Percentiles rank a stretch among this genome's conserved stretches.
Evolutionary conservation across 192 early-diverging fungal species (phyloP).

Genomic region (Globomyces pollinis-pini): DNA sequence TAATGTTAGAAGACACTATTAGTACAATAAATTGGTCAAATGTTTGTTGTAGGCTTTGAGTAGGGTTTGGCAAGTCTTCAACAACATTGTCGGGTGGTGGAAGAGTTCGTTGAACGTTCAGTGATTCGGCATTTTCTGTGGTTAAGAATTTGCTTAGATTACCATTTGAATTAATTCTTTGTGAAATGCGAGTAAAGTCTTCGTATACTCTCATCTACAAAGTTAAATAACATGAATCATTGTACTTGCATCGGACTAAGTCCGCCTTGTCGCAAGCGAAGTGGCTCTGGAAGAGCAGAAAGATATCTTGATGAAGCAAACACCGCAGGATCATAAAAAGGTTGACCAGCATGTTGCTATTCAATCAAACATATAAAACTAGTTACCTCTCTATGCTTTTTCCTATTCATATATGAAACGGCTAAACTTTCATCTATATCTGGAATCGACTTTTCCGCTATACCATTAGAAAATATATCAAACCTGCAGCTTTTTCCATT

Average conservation of each 20-base stretch:
- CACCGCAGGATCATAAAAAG: conserved; percentile 80
- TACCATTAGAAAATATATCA: too few species aligned
- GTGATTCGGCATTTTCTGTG: too few species aligned
- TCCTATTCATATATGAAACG: conserved; percentile 59
- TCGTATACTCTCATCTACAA: conserved; percentile 38
- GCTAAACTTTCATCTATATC: conserved; percentile 85
- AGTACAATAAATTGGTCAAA: too few species aligned
- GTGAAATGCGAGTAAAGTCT: conserved; percentile 30
- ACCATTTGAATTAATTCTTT: too few species aligned
- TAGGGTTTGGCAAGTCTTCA: conserved; percentile 43
- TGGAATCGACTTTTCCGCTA: conserved; percentile 89
- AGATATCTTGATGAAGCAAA: conserved; percentile 76
- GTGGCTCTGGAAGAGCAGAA: conserved; percentile 74
- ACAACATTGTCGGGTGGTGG: conserved; percentile 35
- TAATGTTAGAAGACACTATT: too few species aligned
- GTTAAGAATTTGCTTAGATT: too few species aligned
- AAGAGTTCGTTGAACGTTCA: too few species aligned
- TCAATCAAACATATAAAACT: too few species aligned
- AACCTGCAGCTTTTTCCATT: conserved; percentile 90
- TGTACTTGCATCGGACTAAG: conserved; percentile 67
- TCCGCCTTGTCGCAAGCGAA: conserved; percentile 77
- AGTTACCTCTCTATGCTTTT: conserved; percentile 86
- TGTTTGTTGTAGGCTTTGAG: too few species aligned
- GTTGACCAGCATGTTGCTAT: conserved; percentile 70
- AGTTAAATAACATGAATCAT: conserved; percentile 13